A percentile compares a stretch with the other conserved stretches of the same genome.
These are phyloP conservation scores for Misopates orontium DNA, from an alignment of 257 asterid species.

Conservation along the genomic window DNA sequence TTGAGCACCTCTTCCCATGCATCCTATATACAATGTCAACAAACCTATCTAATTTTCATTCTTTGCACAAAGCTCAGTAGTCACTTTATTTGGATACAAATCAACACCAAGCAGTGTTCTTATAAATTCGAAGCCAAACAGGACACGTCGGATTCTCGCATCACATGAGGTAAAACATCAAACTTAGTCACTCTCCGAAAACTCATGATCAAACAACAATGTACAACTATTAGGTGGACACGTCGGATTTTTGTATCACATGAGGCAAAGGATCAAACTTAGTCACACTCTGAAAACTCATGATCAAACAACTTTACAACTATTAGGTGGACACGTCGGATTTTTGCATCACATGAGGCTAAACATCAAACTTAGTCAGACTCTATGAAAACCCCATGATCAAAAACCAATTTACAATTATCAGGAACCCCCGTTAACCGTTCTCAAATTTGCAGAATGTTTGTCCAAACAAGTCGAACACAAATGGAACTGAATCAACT, in stretches of 20 bases:
- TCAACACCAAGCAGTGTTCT: conserved; percentile 57
- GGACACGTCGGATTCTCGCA: no score
- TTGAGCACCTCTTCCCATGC: conserved; percentile 64
- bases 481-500: conserved; percentile 64
- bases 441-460: conserved; percentile 73
- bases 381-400: conserved; percentile 54
- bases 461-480: conserved; percentile 72
- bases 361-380: conserved; percentile 59
- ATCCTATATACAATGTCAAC: conserved; percentile 54
- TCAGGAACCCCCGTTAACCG: conserved; percentile 45
- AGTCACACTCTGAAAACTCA: no score
- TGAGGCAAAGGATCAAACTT: no score
- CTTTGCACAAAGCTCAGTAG: conserved; percentile 61
- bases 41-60: conserved; percentile 55
- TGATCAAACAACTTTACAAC: no score
- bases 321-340: no score
- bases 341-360: conserved; percentile 65
- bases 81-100: conserved; percentile 56
- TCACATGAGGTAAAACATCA: no score
- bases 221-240: no score
- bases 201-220: no score
- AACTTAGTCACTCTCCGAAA: no score
- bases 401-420: conserved; percentile 53
- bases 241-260: no score
- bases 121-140: conserved; percentile 59